phyloP scores from a whole-genome alignment of 306 rosid genomes.

The Lathyrus tuberosus region DNA sequence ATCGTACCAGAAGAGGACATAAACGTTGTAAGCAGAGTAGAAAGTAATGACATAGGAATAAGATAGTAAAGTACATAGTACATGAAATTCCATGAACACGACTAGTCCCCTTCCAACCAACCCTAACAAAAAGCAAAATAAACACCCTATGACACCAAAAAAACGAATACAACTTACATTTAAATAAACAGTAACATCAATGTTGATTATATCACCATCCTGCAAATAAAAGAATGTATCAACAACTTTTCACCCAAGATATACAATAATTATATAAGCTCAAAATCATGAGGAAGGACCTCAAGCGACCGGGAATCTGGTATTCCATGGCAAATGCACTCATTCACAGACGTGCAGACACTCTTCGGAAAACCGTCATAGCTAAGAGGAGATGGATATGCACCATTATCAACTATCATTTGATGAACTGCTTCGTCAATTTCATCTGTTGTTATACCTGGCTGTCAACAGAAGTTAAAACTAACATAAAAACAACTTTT shows the following conservation, averaged over 20 bases:
- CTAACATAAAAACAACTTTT: constrained; percentile 30
- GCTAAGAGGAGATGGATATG: constrained; percentile 96
- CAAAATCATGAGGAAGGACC: constrained; percentile 51
- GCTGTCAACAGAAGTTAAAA: constrained; percentile 83
- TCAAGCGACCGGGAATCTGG: constrained; percentile 87
- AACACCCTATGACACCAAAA: background rate
- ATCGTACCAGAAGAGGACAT: constrained; percentile 1
- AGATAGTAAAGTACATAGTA: constrained; percentile 16
- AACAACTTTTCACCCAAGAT: constrained; percentile 16
- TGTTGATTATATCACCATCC: constrained; percentile 96
- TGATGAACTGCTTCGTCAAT: constrained; percentile 93
- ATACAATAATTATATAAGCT: constrained; percentile 10
- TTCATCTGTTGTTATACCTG: constrained; percentile 90
- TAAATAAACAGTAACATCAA: constrained; percentile 88
- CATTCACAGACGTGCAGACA: constrained; percentile 96
- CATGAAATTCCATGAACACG: background rate
- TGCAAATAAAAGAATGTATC: constrained; percentile 44
- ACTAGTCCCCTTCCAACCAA: constrained; percentile 20
- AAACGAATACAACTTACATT: constrained; percentile 62
- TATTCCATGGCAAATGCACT: constrained; percentile 95
- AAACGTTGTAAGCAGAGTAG: constrained; percentile 5
- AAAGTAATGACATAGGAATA: background rate
- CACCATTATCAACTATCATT: constrained; percentile 91
- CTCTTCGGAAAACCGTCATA: constrained; percentile 97
- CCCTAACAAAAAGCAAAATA: constrained; percentile 12